Base-by-base conservation (phyloP, 305 asterid species). In the Solanum chacoense region DNA sequence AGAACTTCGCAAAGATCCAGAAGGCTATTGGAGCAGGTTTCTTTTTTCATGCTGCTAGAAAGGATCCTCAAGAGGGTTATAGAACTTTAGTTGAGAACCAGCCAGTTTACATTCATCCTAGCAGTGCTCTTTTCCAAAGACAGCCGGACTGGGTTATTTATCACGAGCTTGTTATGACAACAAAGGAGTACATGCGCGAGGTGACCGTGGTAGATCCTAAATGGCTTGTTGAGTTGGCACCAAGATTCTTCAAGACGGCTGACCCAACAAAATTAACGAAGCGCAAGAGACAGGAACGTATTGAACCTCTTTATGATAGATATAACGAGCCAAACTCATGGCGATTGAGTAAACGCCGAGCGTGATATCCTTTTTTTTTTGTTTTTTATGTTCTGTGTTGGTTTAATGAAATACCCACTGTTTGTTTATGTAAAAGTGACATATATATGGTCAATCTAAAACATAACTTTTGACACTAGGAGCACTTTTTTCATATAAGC, bases 21-120 rank as follows among this genome's bases (percentile, higher is more conserved):
- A 95, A 93, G 92, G 99, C 99, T 28, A 95, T 95, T 87, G 92
- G 94, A 22, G 98, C 99, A 2, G 99, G 98, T 69, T 96, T 96
- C 95, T 95, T 96, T 89, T 96, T 95, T 92, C 99, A 94, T 85
- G 96, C 94, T 11, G 96, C 96, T 26, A 94, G 97, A 91, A 95
- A 95, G 92, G 99, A 96, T 88, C 98, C 99, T 75, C 99, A 96
- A 91, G 99, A 95, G 91, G 99, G 98, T 14, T 96, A 95, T 85
- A 90, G 94, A 88, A 94, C 96, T 71, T 89, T 94, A 28, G 99
- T 96, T 45, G 98, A 96, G 93, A 96, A 95, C 91, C 99, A 95
- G 84, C 96, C 96, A 1, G 98, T 95, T 76, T 95, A 95, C 90
- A 95, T 96, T 34, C 98, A 96, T 88, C 99, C 98, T 16, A 96